Evolutionary conservation across 2,329 filamentous ascomycete genomes (phyloP), one percentile per base, ranked within the genome.

Genomic region (Dactylonectria macrodidyma): DNA sequence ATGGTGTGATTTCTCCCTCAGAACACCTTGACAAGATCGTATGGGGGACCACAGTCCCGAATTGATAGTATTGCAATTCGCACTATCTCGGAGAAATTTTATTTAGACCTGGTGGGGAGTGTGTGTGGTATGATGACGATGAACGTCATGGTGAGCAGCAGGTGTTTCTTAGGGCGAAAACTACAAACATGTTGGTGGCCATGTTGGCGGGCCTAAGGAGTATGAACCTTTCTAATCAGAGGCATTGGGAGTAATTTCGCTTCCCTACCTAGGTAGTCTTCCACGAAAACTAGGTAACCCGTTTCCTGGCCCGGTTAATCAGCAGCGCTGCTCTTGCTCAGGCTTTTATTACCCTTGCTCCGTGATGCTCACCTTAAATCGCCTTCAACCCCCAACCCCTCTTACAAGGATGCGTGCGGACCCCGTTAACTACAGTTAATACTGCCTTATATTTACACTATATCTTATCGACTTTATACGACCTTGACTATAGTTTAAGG

Each of bases 21-120:
- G 7, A 30, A 54, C 36, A 10, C 8, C 5, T 22, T 54, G n/a
- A 36, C 33, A 24, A 5, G 14, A 14, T 3, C 10, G 8, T 14
- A 34, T 54, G n/a, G 51, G 10, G n/a, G 36, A 22, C 24, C 33
- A 19, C 33, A 22, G 36, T 34, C 10, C 22, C 36, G 51, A 22
- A 36, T 54, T 22, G n/a, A 11, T 3, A 24, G 12, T 16, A 12
- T 10, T 11, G 41, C n/a, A 3, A 5, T n/a, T 33, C 11, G 19
- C 26, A 54, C 56, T 22, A 51, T 63, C 44, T 16, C 34, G 26
- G 44, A 51, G 30, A 52, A 52, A 57, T 24, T 63, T 14, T 51
- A 19, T 44, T 46, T 44, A 12, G 11, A 34, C 9, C 22, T 16
- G 36, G n/a, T 22, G 22, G n/a, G 11, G 19, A 6, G 12, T 22